Base-by-base conservation (phyloP, 345 rosid genomes). In the Arabis hirsuta region DNA sequence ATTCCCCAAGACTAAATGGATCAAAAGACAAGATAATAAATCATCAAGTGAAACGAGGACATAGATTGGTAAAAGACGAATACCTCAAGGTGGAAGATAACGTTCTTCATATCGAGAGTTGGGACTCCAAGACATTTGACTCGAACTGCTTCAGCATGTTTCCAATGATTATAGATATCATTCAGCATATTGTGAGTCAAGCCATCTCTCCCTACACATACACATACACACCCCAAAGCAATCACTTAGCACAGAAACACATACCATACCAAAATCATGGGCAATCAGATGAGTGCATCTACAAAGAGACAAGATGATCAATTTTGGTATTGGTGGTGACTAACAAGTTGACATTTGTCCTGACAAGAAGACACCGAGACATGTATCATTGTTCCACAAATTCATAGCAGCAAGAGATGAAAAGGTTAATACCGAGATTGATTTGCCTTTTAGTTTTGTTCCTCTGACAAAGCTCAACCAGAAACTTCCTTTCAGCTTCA, bases 111-210 rank as follows among this genome's bases (percentile, higher is more conserved):
- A 62, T 92, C 90, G 43, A 95, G 88, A 4, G 99, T 95, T 1
- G 92, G 89, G 48, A 92, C 92, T 47, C 98, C 96, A 29, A 95
- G 84, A 72, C 96, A 91, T 85, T 82, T 90, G 44, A 95, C 80
- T 75, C 99, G 86, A 65, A 90, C 91, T 5, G 94, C 94, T 80
- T 91, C 98, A 32, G 72, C 78, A 68, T 77, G 84, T 76, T 79
- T 85, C 97, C 97, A 95, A 39, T 90, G 88, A 72, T 87, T 90
- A 74, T 88, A 89, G 29, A 95, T 87, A 63, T 91, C 96, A 81
- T 91, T 86, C 65, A 91, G 75, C 99, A 95, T 95, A 67, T 90
- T 95, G 77, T 95, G 97, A 50, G 98, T 95, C 78, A 95, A 88
- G 47, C 97, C 98, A 81, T 91, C 98, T 83, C 99, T 78, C 69